These are phyloP conservation scores for Claviceps quebecensis DNA, from an alignment of 2,329 filamentous ascomycete genomes.

Conservation along the genomic window DNA sequence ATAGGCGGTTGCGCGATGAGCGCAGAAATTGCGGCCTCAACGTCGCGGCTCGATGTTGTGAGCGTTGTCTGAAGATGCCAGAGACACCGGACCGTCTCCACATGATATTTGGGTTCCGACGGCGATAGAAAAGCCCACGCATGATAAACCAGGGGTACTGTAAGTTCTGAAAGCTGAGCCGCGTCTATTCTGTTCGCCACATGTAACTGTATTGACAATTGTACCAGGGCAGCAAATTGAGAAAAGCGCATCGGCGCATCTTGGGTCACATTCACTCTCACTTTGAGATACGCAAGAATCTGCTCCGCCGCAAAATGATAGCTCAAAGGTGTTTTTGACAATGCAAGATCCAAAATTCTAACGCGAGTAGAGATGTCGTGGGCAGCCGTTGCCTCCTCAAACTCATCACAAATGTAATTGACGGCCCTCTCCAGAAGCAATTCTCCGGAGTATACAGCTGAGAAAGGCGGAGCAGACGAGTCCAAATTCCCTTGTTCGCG, in stretches of 20 bases:
- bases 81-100: slow-evolving; percentile 75
- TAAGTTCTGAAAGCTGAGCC: slow-evolving; percentile 44
- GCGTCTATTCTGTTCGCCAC: slow-evolving; percentile 35
- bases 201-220: slow-evolving; percentile 43
- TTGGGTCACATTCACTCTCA: slow-evolving; percentile 33
- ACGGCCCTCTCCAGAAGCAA: slow-evolving; percentile 49
- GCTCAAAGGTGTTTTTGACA: slow-evolving; percentile 36
- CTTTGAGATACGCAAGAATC: slow-evolving; percentile 37
- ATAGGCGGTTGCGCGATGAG: slow-evolving; percentile 35
- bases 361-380: slow-evolving; percentile 42
- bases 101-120: slow-evolving; percentile 80
- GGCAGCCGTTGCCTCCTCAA: slow-evolving; percentile 25
- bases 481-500: slow-evolving; percentile 58
- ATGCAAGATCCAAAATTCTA: slow-evolving; percentile 42
- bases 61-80: slow-evolving; percentile 74
- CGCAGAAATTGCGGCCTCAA: slow-evolving; percentile 64
- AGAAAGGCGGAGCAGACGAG: slow-evolving; percentile 44
- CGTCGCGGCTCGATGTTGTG: slow-evolving; percentile 51
- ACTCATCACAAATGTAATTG: slow-evolving; percentile 33
- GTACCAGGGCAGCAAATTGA: slow-evolving; percentile 43
- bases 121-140: slow-evolving; percentile 74
- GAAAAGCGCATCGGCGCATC: slow-evolving; percentile 31
- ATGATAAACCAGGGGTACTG: slow-evolving; percentile 53
- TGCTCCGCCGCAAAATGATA: slow-evolving; percentile 29
- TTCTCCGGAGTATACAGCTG: slow-evolving; percentile 39